These are phyloP conservation scores for Globisporangium yorkense DNA, from an alignment of 352 stramenopile genomes.

Conservation along the genomic window DNA sequence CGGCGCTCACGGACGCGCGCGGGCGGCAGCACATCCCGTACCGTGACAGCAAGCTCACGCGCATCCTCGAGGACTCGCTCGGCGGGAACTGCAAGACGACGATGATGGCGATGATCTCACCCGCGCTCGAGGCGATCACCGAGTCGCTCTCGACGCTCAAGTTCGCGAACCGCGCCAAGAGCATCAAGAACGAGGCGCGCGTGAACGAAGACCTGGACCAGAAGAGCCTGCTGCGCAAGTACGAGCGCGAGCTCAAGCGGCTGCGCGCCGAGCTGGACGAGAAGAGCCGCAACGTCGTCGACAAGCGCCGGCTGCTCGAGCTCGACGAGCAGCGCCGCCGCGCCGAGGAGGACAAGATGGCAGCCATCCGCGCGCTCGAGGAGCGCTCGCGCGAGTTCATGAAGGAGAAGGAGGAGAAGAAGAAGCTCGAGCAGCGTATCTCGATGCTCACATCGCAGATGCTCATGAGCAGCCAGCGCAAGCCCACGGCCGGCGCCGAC, in stretches of 20 bases:
- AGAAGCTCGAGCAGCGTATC: conserved; percentile 91
- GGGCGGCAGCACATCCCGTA: conserved; percentile 91
- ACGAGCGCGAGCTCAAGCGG: conserved; percentile 93
- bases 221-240: conserved; percentile 91
- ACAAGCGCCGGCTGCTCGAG: conserved; percentile 90
- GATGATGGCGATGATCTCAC: conserved; percentile 96
- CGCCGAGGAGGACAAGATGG: conserved; percentile 94
- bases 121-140: conserved; percentile 83
- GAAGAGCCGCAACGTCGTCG: conserved; percentile 90
- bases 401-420: conserved; percentile 95
- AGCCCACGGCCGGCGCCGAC: conserved; percentile 2
- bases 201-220: conserved; percentile 93
- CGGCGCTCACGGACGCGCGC: conserved; percentile 82
- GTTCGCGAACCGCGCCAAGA: conserved; percentile 92
- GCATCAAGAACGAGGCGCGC: conserved; percentile 88
- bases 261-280: conserved; percentile 90
- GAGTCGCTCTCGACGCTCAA: conserved; percentile 93
- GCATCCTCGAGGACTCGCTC: conserved; percentile 86
- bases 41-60: conserved; percentile 91
- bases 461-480: conserved; percentile 77
- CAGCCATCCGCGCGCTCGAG: conserved; percentile 89
- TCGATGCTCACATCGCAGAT: conserved; percentile 91
- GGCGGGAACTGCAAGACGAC: conserved; percentile 94
- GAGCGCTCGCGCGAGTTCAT: conserved; percentile 91
- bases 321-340: conserved; percentile 83